Evolutionary conservation across 2,329 filamentous ascomycete genomes (phyloP).

Genomic region (Corniculantispora saksenae): DNA sequence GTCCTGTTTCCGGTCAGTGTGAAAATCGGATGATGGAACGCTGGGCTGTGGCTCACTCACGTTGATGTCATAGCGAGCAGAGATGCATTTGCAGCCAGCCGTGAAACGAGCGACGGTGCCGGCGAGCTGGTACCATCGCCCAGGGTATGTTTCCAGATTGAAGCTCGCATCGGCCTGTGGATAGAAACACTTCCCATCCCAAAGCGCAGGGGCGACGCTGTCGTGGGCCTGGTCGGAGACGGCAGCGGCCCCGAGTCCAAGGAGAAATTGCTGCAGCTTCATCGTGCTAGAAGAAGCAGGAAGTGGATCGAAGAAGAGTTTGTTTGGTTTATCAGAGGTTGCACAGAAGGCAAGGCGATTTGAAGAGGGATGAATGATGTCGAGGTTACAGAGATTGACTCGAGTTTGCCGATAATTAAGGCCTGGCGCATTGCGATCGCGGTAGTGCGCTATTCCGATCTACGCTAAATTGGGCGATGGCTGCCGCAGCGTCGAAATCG

Average conservation of each 20-base stretch:
- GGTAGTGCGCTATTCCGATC: background rate
- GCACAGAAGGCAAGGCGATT: background rate
- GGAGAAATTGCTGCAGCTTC: conserved; percentile 11
- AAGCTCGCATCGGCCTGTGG: conserved; percentile 32
- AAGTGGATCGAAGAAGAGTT: background rate
- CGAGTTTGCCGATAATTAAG: too few relatives aligned
- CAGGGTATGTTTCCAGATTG: conserved; percentile 32
- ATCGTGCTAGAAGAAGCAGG: background rate
- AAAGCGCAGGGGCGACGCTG: conserved; percentile 31
- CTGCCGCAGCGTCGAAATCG: background rate
- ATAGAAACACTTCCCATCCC: conserved; percentile 35
- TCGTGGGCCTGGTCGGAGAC: conserved; percentile 9
- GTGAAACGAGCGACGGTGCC: conserved; percentile 34
- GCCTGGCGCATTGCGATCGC: too few relatives aligned
- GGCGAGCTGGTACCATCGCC: conserved; percentile 37
- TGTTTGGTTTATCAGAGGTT: background rate
- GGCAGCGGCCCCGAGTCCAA: conserved; percentile 1
- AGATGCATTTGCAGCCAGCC: conserved; percentile 34
- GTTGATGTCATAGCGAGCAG: conserved; percentile 34
- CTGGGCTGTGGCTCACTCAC: conserved; percentile 24
- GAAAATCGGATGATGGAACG: background rate
- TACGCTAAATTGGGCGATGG: conserved; percentile 4
- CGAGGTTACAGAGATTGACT: background rate
- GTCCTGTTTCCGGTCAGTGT: conserved; percentile 24
- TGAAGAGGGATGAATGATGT: background rate